Percentiles rank a stretch among this genome's conserved stretches.
Evolutionary conservation across 176 grass and related monocot genomes (phyloP).

Genomic region (Ananas comosus): DNA sequence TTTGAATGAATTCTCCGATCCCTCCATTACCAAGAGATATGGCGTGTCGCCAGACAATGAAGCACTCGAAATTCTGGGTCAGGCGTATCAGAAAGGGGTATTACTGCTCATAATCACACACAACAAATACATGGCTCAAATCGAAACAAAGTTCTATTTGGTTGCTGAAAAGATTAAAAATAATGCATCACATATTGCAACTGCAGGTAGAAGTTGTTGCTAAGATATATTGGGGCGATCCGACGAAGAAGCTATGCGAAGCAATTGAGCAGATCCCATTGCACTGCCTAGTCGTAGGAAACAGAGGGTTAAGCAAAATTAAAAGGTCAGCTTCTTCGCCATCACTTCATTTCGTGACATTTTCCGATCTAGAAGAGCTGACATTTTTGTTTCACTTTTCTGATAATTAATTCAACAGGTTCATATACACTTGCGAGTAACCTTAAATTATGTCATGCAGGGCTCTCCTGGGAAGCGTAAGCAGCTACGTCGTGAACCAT

Average conservation of each 20-base stretch:
- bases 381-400: neutral
- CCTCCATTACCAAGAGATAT: constrained; percentile 44
- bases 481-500: constrained; percentile 44
- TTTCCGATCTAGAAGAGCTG: neutral
- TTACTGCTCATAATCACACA: neutral
- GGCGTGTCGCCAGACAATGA: constrained; percentile 51
- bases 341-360: neutral
- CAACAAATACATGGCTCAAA: neutral
- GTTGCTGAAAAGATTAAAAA: neutral
- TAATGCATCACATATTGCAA: neutral
- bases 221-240: constrained; percentile 55
- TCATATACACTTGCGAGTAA: neutral
- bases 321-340: constrained; percentile 34
- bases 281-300: constrained; percentile 44
- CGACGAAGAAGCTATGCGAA: constrained; percentile 44
- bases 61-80: constrained; percentile 42
- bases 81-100: constrained; percentile 45
- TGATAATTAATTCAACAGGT: neutral
- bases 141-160: no score
- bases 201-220: constrained; percentile 50
- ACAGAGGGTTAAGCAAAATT: constrained; percentile 53
- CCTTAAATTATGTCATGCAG: constrained; percentile 19
- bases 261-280: constrained; percentile 42
- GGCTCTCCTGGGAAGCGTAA: constrained; percentile 73
- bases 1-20: constrained; percentile 48